A percentile compares a stretch with the other conserved stretches of the same genome.
These are phyloP conservation scores for Pittosporum tobira DNA, from an alignment of 129 eudicot genomes.

Conservation along the genomic window DNA sequence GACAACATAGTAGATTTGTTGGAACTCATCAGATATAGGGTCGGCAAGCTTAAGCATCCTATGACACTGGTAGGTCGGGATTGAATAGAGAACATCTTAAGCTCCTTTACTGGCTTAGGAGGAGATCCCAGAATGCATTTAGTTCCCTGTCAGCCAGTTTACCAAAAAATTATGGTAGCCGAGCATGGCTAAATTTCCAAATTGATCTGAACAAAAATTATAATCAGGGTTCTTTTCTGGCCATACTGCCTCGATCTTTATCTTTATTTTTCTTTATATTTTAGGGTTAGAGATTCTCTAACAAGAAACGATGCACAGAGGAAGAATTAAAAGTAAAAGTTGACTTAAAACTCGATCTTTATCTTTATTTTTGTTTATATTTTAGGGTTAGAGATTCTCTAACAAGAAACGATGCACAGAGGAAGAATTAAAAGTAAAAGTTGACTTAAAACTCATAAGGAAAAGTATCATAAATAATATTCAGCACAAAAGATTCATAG, in stretches of 20 bases:
- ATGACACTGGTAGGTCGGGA: constrained; percentile 16
- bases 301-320: neutral
- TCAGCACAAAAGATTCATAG: neutral
- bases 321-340: neutral
- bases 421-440: no score
- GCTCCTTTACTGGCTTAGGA: constrained; percentile 37
- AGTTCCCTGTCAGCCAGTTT: constrained; percentile 59
- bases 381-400: neutral
- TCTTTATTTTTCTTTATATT: constrained; percentile 1
- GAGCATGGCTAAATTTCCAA: constrained; percentile 2
- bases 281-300: neutral
- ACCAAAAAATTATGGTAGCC: constrained; percentile 26
- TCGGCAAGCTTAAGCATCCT: constrained; percentile 40
- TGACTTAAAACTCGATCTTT: neutral
- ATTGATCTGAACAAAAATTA: neutral
- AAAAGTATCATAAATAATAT: neutral
- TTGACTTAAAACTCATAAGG: no score
- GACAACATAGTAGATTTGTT: constrained; percentile 30
- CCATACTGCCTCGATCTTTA: neutral
- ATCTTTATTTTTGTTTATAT: neutral
- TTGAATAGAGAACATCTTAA: constrained; percentile 24
- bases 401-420: neutral
- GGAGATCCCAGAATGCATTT: constrained; percentile 64
- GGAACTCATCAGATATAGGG: constrained; percentile 30
- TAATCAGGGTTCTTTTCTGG: neutral